These are phyloP conservation scores for Cichorium intybus DNA, from an alignment of 140 eudicot genomes.

Conservation along the genomic window DNA sequence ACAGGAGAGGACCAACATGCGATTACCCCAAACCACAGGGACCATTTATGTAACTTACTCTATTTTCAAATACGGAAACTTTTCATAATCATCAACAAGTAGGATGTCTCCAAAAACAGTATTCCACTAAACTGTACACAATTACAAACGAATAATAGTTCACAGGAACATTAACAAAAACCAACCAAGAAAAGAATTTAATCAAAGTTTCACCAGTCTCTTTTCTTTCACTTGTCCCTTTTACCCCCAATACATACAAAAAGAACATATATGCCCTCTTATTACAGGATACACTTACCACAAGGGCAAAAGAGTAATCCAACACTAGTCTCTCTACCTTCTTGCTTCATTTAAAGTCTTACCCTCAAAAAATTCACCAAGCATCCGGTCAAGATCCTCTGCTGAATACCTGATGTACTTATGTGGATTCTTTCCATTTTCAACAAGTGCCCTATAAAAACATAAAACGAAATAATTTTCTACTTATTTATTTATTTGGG, in stretches of 20 bases:
- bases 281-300: conserved; percentile 17
- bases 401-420: conserved; percentile 87
- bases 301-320: conserved; percentile 28
- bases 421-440: conserved; percentile 88
- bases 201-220: conserved; percentile 8
- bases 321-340: conserved; percentile 37
- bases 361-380: conserved; percentile 93
- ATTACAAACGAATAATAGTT: conserved; percentile 29
- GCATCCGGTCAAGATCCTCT: conserved; percentile 97
- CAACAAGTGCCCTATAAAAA: conserved; percentile 72
- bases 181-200: conserved; percentile 5
- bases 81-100: no score
- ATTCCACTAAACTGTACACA: conserved; percentile 27
- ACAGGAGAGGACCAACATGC: no score
- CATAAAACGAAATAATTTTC: background rate
- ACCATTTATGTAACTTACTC: no score
- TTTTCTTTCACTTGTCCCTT: conserved; percentile 12
- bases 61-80: no score
- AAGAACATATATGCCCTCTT: conserved; percentile 15
- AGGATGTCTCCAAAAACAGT: conserved; percentile 2
- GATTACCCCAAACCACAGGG: no score
- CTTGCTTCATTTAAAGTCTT: conserved; percentile 72
- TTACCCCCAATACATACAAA: conserved; percentile 18
- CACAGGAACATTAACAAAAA: conserved; percentile 5
- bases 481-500: background rate